Evolutionary conservation across 75 land plant genomes (phyloP).

Genomic region (Selaginella moellendorffii): DNA sequence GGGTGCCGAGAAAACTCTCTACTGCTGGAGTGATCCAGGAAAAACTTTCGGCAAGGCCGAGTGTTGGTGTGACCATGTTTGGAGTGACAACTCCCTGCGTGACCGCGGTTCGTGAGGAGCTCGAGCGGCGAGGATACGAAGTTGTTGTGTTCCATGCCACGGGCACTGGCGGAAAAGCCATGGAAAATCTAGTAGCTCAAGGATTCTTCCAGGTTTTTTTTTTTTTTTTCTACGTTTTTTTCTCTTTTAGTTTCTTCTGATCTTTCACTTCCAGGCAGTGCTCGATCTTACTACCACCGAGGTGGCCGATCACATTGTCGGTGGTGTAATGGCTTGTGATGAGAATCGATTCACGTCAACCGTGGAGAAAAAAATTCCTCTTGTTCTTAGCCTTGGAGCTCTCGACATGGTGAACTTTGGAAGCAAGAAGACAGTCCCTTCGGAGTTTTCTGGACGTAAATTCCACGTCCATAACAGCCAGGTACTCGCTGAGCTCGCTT

Average conservation of each 20-base stretch:
- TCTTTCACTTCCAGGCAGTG: constrained; percentile 42
- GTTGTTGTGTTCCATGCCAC: constrained; percentile 93
- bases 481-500: too few species aligned
- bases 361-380: constrained; percentile 53
- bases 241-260: background rate
- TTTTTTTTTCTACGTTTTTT: background rate
- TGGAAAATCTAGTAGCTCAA: constrained; percentile 66
- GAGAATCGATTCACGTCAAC: constrained; percentile 63
- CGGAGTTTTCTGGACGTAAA: constrained; percentile 43
- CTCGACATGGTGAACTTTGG: constrained; percentile 99
- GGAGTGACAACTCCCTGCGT: constrained; percentile 97
- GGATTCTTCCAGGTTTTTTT: constrained; percentile 31
- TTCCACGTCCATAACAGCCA: constrained; percentile 72
- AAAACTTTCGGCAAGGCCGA: constrained; percentile 15
- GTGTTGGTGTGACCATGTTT: constrained; percentile 92
- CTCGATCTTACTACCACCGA: constrained; percentile 94
- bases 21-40: background rate
- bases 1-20: too few species aligned
- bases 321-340: constrained; percentile 92
- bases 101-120: constrained; percentile 48
- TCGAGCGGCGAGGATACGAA: constrained; percentile 68
- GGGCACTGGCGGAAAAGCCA: constrained; percentile 64
- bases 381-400: constrained; percentile 81
- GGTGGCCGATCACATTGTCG: constrained; percentile 88
- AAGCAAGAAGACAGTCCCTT: constrained; percentile 56